These are phyloP conservation scores for Diaporthe caulivora DNA, from an alignment of 2,329 filamentous ascomycete species.

Conservation along the genomic window DNA sequence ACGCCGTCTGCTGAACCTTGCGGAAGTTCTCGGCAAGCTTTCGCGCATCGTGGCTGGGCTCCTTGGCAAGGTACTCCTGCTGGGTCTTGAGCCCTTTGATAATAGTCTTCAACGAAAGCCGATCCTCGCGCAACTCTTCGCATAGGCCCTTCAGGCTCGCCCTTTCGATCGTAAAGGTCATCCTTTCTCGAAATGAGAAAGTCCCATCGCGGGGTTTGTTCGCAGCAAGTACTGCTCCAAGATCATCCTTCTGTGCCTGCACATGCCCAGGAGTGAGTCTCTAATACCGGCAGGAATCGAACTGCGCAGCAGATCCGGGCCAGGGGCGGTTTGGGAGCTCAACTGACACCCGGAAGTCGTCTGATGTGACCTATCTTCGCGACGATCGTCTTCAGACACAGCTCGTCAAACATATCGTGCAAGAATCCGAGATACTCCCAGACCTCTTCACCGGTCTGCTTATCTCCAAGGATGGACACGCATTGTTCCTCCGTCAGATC, in stretches of 20 bases:
- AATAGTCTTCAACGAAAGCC: conserved; percentile 2
- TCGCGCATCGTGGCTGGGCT: background rate
- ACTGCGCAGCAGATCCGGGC: background rate
- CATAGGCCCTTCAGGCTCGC: background rate
- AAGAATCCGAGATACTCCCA: background rate
- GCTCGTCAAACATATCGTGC: background rate
- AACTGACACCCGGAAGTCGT: background rate
- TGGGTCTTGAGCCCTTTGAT: conserved; percentile 4
- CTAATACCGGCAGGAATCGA: background rate
- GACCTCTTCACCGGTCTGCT: background rate
- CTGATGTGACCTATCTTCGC: conserved; percentile 6
- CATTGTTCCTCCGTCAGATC: conserved; percentile 13
- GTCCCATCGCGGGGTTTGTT: background rate
- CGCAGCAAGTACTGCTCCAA: conserved; percentile 1
- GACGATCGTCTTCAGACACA: background rate
- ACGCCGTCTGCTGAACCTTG: background rate
- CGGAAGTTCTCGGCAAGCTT: background rate
- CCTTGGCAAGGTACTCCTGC: background rate
- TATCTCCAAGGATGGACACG: background rate
- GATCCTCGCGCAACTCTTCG: conserved; percentile 15
- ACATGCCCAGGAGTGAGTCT: background rate
- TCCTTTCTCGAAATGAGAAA: conserved; percentile 1
- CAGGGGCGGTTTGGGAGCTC: background rate
- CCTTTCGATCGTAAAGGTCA: conserved; percentile 11
- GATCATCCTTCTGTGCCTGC: conserved; percentile 5